Conservation (phyloP, 2,329 filamentous ascomycete genomes). For the Apiospora aurea region DNA sequence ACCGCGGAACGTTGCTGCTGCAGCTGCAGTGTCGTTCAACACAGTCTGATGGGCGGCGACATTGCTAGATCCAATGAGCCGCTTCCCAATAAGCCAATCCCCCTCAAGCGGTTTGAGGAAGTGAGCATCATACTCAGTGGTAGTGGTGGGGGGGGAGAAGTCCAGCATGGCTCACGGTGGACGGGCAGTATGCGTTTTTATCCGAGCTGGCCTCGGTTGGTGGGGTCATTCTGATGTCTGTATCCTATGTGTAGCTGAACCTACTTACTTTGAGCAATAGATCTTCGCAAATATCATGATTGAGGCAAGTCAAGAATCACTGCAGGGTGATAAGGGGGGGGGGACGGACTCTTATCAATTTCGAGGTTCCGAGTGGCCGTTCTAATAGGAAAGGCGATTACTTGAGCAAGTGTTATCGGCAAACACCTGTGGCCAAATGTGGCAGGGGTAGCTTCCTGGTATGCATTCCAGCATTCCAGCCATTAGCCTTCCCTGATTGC, state of each 20-base stretch:
- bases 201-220: background rate
- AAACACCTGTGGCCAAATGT: background rate
- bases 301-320: background rate
- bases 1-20: background rate
- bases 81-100: background rate
- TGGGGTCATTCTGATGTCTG: background rate
- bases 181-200: background rate
- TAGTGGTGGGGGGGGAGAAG: background rate
- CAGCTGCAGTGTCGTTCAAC: constrained; percentile 1
- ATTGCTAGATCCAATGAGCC: background rate
- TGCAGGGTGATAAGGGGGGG: background rate
- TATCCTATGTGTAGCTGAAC: background rate
- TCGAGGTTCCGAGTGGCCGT: background rate
- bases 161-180: no score
- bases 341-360: background rate
- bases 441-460: background rate
- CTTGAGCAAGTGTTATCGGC: background rate
- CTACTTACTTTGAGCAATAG: background rate
- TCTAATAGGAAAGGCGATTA: no score
- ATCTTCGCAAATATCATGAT: constrained; percentile 6
- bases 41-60: background rate
- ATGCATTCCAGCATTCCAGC: background rate
- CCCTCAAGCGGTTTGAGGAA: background rate
- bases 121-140: constrained; percentile 18
- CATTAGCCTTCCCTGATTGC: background rate